phyloP scores from a whole-genome alignment of 495 filamentous ascomycete species.

The Trichoderma virens region DNA sequence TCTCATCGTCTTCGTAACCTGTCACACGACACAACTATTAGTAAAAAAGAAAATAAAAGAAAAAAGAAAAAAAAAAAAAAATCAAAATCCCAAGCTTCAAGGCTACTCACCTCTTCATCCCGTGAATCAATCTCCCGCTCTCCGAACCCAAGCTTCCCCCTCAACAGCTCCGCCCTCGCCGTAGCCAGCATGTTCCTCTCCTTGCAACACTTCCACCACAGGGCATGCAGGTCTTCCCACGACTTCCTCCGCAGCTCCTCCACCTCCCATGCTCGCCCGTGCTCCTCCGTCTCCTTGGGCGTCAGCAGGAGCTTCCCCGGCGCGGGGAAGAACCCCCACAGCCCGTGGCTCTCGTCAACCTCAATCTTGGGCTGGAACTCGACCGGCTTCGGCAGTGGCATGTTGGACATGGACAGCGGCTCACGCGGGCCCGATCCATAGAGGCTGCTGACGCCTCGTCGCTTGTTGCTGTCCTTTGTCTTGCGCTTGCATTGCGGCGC shows the following conservation, averaged over 20 bases:
- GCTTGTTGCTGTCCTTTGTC: conserved; percentile 51
- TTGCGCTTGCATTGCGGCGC: conserved; percentile 25
- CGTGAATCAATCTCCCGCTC: conserved; percentile 53
- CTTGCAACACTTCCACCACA: conserved; percentile 95
- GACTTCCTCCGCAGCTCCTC: conserved; percentile 81
- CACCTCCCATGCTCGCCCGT: conserved; percentile 79
- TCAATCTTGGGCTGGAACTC: conserved; percentile 42
- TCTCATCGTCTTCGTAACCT: conserved; percentile 67
- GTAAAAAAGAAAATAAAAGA: background rate
- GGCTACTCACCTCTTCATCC: conserved; percentile 49
- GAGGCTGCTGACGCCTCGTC: conserved; percentile 74
- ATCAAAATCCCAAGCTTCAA: conserved; percentile 10
- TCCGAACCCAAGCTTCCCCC: conserved; percentile 61
- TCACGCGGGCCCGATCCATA: conserved; percentile 68
- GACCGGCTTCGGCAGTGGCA: conserved; percentile 67
- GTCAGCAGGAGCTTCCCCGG: conserved; percentile 54
- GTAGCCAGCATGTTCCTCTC: conserved; percentile 90
- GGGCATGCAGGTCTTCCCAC: conserved; percentile 84
- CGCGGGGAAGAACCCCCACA: conserved; percentile 86
- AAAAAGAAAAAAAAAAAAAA: background rate
- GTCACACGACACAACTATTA: background rate
- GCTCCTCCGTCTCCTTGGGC: conserved; percentile 56
- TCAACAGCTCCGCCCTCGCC: conserved; percentile 53
- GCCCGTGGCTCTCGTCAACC: conserved; percentile 69
- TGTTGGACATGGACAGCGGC: conserved; percentile 59